Base-by-base conservation (phyloP, 345 rosid genomes). In the Aurinia saxatilis region DNA sequence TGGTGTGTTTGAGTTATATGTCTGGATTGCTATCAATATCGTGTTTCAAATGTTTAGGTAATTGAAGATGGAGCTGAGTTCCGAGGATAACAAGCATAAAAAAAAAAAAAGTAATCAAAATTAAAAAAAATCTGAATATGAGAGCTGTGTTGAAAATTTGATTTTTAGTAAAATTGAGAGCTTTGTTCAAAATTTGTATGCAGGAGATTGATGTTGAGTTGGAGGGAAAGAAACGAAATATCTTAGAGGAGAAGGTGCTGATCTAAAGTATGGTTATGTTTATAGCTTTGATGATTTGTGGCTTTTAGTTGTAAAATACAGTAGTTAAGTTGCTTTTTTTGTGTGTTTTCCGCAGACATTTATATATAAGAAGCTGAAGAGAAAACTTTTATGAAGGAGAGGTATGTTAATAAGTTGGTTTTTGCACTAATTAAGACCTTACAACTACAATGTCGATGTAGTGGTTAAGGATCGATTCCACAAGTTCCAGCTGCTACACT, bases 221-320 rank as follows among this genome's bases (percentile, higher is more conserved):
- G 57, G 88, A 87, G 50, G 51, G 13, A 74, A 78, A 30, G 77
- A 75, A 12, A 79, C 79, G 80, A 86, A 81, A 64, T 83, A 84
- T 68, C 82, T 82, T 29, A 78, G 97, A 82, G 97, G 95, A 55
- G 88, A 75, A 31, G 82, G 69, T 45, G 81, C 90, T 56, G 55
- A 90, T 78, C 71, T 90, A 44, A 90, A 80, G 91, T 88, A 75
- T 27, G 0, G 37, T 27, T 27, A 13, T 1, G 2, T 8, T 10
- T 29, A 27, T 31, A 10, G 16, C n/a, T 11, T 38, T 42, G 16
- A n/a, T 49, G 34, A n/a, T n/a, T 51, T 65, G 30, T 51, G 19
- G 40, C 29, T 47, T 60, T 66, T 52, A 18, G 51, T 54, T 72
- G 41, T 31, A 38, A 52, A 61, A 10, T 46, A 52, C 39, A 12